These are phyloP conservation scores for Xylaria acuta DNA, from an alignment of 495 filamentous ascomycete genomes.

Conservation along the genomic window DNA sequence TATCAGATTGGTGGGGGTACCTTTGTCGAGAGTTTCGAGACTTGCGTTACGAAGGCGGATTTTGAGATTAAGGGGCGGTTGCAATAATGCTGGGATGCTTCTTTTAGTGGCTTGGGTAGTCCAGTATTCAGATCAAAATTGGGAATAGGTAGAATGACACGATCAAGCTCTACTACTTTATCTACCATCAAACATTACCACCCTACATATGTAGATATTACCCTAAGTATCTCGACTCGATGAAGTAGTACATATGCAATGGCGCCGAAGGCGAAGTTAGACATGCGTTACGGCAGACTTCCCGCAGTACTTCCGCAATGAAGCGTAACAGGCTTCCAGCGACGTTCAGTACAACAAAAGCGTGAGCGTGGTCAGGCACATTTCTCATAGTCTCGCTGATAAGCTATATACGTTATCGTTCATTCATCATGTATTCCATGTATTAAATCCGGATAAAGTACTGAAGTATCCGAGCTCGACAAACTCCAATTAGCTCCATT, in stretches of 20 bases:
- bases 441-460: neutral
- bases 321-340: neutral
- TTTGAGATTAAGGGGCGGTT: slow-evolving; percentile 15
- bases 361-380: neutral
- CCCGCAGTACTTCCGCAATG: neutral
- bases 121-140: neutral
- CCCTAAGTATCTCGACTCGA: neutral
- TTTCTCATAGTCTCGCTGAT: neutral
- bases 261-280: neutral
- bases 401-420: slow-evolving; percentile 7
- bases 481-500: neutral
- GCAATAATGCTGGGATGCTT: neutral
- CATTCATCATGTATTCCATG: neutral
- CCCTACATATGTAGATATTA: neutral
- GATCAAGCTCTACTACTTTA: no score
- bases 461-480: neutral
- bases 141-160: neutral
- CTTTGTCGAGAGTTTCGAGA: neutral
- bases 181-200: neutral
- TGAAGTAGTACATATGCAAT: neutral
- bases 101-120: neutral
- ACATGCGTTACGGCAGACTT: neutral
- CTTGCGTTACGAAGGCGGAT: neutral
- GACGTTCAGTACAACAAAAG: neutral
- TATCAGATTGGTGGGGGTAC: neutral